phyloP scores from a whole-genome alignment of 306 rosid genomes.

The Mimosa bimucronata region DNA sequence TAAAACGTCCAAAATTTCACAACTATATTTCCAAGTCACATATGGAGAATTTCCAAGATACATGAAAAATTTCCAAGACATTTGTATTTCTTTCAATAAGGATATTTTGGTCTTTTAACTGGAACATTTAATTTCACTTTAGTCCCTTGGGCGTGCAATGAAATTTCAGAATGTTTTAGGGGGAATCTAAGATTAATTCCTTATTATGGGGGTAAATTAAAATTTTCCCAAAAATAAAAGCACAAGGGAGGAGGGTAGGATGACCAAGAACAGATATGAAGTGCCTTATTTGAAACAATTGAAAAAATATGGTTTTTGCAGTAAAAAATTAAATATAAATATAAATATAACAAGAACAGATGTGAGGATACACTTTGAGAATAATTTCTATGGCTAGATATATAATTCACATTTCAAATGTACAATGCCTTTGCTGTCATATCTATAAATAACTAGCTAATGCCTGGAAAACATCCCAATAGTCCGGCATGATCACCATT shows the following conservation, averaged over 20 bases:
- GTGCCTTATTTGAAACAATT: conserved; percentile 36
- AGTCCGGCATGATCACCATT: conserved; percentile 38
- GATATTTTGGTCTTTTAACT: too few relatives aligned
- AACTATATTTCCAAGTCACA: too few relatives aligned
- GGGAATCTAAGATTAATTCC: too few relatives aligned
- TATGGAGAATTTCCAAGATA: too few relatives aligned
- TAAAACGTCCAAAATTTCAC: not conserved
- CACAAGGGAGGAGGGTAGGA: not conserved
- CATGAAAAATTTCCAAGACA: too few relatives aligned
- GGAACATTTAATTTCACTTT: too few relatives aligned
- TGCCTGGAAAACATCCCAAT: conserved; percentile 42
- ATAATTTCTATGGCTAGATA: conserved; percentile 59
- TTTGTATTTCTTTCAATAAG: too few relatives aligned
- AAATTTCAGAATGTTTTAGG: too few relatives aligned
- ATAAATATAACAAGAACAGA: conserved; percentile 8
- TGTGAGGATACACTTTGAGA: conserved; percentile 44
- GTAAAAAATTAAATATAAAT: conserved; percentile 31
- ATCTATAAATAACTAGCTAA: conserved; percentile 46
- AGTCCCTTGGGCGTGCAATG: too few relatives aligned
- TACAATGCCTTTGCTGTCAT: conserved; percentile 66
- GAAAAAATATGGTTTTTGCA: conserved; percentile 45
- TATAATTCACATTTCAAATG: conserved; percentile 57
- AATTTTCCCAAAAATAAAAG: too few relatives aligned
- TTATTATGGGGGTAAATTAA: too few relatives aligned
- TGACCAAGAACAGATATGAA: not conserved